Conservation (phyloP, 805 yeast genomes). For the Candida ovalis region DNA sequence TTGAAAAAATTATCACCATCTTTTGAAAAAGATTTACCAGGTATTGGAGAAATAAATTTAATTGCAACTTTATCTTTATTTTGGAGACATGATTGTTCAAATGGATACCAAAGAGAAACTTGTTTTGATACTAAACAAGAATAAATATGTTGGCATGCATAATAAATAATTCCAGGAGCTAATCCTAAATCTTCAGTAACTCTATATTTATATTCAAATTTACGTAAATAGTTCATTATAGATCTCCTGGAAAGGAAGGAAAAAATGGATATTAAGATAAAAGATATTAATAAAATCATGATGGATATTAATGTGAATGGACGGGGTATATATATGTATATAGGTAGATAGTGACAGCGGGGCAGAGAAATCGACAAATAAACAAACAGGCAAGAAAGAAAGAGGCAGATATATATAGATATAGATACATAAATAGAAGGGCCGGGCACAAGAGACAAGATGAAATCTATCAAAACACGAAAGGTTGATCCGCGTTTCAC, state of each 20-base stretch:
- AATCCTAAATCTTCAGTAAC: slow-evolving; percentile 51
- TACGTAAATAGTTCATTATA: neutral
- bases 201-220: slow-evolving; percentile 40
- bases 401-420: too few species aligned
- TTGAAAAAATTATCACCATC: slow-evolving; percentile 53
- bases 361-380: too few species aligned
- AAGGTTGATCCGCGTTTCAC: too few species aligned
- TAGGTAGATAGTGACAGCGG: too few species aligned
- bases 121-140: slow-evolving; percentile 32
- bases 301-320: neutral
- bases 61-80: slow-evolving; percentile 56
- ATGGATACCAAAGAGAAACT: slow-evolving; percentile 66
- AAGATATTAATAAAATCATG: neutral
- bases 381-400: too few species aligned
- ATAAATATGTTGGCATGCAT: slow-evolving; percentile 40
- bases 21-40: slow-evolving; percentile 33
- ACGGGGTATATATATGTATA: too few species aligned
- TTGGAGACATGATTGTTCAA: slow-evolving; percentile 52
- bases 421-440: too few species aligned
- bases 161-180: slow-evolving; percentile 39
- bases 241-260: neutral
- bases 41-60: slow-evolving; percentile 51
- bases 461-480: too few species aligned
- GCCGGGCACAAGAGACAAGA: too few species aligned
- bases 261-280: neutral